These are phyloP conservation scores for Pythium sukuiense DNA, from an alignment of 352 stramenopile species.

Conservation along the genomic window DNA sequence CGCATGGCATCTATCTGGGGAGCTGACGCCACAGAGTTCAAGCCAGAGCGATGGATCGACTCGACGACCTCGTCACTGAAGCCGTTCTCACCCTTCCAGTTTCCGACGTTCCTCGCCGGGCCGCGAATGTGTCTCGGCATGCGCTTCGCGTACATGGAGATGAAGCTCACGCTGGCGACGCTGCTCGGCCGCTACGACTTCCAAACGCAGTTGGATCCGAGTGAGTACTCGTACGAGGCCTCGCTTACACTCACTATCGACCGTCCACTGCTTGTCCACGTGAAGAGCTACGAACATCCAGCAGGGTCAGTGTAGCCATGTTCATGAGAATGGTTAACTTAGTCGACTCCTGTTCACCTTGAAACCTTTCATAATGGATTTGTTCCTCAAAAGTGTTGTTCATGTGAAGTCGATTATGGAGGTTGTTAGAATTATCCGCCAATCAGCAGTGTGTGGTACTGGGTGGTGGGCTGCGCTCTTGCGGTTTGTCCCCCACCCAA, in stretches of 20 bases:
- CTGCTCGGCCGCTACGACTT: constrained; percentile 50
- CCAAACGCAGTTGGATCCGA: constrained; percentile 39
- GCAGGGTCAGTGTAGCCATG: background rate
- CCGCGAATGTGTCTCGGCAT: constrained; percentile 61
- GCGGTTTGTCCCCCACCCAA: background rate
- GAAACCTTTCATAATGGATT: background rate
- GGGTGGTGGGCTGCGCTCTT: constrained; percentile 3
- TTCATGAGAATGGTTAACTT: background rate
- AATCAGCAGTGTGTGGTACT: background rate
- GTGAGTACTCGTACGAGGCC: constrained; percentile 35
- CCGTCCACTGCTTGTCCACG: background rate
- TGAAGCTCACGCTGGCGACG: constrained; percentile 46
- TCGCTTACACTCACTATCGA: constrained; percentile 1
- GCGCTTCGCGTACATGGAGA: constrained; percentile 52
- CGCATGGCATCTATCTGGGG: constrained; percentile 51
- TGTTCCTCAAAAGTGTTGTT: background rate
- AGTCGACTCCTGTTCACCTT: too few relatives aligned
- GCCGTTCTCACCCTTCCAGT: constrained; percentile 47
- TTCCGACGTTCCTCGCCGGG: constrained; percentile 53
- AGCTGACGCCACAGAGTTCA: constrained; percentile 48
- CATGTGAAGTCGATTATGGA: background rate
- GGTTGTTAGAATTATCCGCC: constrained; percentile 1
- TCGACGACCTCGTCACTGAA: constrained; percentile 34
- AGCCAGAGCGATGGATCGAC: constrained; percentile 68
- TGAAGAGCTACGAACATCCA: background rate